Evolutionary conservation across 1,284 basidiomycete species (phyloP).

Genomic region (Cutaneotrichosporon cyanovorans): DNA sequence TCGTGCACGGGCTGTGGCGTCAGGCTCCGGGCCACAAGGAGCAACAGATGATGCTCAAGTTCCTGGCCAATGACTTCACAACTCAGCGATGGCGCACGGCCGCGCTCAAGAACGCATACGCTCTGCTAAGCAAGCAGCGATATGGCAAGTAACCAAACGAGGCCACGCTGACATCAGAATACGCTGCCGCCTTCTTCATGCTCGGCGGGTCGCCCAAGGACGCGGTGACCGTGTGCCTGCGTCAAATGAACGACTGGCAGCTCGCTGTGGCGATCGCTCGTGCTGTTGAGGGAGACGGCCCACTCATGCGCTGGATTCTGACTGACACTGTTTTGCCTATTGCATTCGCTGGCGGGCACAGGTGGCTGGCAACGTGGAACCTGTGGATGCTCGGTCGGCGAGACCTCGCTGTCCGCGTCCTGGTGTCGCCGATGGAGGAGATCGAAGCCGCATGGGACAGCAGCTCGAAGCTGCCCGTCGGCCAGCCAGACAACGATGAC

Average conservation of each 20-base stretch:
- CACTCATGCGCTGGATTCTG: constrained; percentile 64
- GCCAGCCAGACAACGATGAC: constrained; percentile 84
- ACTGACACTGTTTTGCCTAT: constrained; percentile 67
- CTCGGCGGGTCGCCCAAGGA: constrained; percentile 82
- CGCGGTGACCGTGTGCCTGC: constrained; percentile 83
- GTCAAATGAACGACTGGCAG: constrained; percentile 80
- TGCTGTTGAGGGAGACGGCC: constrained; percentile 72
- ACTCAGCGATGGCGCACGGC: constrained; percentile 82
- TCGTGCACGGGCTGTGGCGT: constrained; percentile 90
- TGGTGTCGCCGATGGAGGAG: constrained; percentile 41
- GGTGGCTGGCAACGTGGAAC: constrained; percentile 95
- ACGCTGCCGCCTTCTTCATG: constrained; percentile 95
- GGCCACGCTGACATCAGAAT: constrained; percentile 54
- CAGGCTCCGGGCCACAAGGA: constrained; percentile 93
- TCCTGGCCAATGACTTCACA: constrained; percentile 84
- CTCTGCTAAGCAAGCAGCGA: constrained; percentile 81
- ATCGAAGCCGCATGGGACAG: constrained; percentile 24
- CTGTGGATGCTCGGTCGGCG: constrained; percentile 82
- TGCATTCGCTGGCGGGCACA: constrained; percentile 76
- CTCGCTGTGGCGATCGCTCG: constrained; percentile 81
- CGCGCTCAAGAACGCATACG: constrained; percentile 94
- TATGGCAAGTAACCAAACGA: constrained; percentile 56
- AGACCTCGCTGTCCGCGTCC: constrained; percentile 63
- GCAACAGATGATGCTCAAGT: constrained; percentile 81
- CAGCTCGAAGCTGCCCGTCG: constrained; percentile 51